Percentiles rank a stretch among this genome's conserved stretches.
These are phyloP conservation scores for Talaromyces amestolkiae DNA, from an alignment of 2,329 filamentous ascomycete species.

Conservation along the genomic window DNA sequence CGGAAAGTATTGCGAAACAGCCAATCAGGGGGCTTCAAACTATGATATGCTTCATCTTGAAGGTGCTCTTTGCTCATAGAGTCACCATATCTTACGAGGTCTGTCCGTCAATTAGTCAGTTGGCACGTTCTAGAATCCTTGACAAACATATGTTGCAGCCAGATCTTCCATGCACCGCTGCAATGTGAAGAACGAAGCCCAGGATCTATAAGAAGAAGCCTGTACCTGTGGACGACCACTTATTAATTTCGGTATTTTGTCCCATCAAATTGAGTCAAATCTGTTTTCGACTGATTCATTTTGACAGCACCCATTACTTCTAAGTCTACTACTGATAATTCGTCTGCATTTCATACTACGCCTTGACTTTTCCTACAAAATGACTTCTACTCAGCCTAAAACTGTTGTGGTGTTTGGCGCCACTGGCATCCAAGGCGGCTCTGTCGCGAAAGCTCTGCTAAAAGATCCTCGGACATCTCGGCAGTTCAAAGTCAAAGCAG, in stretches of 20 bases:
- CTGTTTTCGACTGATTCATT: too few species aligned
- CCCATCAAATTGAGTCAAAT: not conserved
- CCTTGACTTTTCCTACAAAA: not conserved
- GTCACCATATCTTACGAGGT: not conserved
- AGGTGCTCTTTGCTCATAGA: not conserved
- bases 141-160: not conserved
- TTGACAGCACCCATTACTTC: too few species aligned
- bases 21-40: constrained; percentile 8
- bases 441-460: constrained; percentile 50
- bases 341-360: not conserved
- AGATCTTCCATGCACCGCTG: not conserved
- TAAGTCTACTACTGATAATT: too few species aligned
- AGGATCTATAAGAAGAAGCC: not conserved
- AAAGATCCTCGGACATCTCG: constrained; percentile 43
- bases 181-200: not conserved
- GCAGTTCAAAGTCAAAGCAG: constrained; percentile 53
- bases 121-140: not conserved
- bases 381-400: constrained; percentile 17
- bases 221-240: not conserved
- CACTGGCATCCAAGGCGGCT: constrained; percentile 61
- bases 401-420: constrained; percentile 56
- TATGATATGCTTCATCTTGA: not conserved
- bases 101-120: not conserved
- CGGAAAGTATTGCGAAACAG: constrained; percentile 21
- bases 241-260: not conserved